Evolutionary conservation across 2,329 filamentous ascomycete genomes (phyloP).

Genomic region (Penicillium sp.): DNA sequence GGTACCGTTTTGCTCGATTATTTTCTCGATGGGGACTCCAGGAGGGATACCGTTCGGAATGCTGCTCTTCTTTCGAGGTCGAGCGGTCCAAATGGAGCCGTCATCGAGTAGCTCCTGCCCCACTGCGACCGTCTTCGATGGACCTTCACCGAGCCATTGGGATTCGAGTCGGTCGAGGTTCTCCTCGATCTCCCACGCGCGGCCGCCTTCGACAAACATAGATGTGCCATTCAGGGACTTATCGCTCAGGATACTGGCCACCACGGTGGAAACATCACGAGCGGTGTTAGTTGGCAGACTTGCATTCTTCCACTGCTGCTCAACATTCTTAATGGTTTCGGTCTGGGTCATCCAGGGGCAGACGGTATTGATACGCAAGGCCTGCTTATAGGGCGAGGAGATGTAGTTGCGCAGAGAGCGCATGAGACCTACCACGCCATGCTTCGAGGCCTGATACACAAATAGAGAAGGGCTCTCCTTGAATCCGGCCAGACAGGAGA

Average conservation of each 20-base stretch:
- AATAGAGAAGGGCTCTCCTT: constrained; percentile 47
- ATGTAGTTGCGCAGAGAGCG: constrained; percentile 41
- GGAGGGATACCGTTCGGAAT: constrained; percentile 20
- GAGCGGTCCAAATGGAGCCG: constrained; percentile 23
- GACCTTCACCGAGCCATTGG: constrained; percentile 44
- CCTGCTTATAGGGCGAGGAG: constrained; percentile 31
- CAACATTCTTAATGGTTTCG: constrained; percentile 34
- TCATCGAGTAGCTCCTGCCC: constrained; percentile 35
- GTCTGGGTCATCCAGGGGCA: constrained; percentile 46
- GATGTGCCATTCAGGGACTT: constrained; percentile 38
- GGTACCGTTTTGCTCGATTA: constrained; percentile 10
- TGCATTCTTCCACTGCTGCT: constrained; percentile 35
- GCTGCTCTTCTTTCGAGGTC: constrained; percentile 16
- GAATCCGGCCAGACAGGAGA: constrained; percentile 48
- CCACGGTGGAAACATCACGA: constrained; percentile 39
- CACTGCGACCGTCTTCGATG: constrained; percentile 31
- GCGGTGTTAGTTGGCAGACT: constrained; percentile 40
- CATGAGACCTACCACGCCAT: constrained; percentile 51
- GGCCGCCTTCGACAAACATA: constrained; percentile 43
- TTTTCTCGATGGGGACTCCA: constrained; percentile 14
- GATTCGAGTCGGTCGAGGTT: constrained; percentile 40
- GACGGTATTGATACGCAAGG: constrained; percentile 44
- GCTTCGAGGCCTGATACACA: constrained; percentile 48
- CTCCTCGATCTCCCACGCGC: constrained; percentile 44
- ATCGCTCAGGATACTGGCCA: constrained; percentile 36